These are phyloP conservation scores for Candida dajiaensis DNA, from an alignment of 805 yeast species.

Conservation along the genomic window DNA sequence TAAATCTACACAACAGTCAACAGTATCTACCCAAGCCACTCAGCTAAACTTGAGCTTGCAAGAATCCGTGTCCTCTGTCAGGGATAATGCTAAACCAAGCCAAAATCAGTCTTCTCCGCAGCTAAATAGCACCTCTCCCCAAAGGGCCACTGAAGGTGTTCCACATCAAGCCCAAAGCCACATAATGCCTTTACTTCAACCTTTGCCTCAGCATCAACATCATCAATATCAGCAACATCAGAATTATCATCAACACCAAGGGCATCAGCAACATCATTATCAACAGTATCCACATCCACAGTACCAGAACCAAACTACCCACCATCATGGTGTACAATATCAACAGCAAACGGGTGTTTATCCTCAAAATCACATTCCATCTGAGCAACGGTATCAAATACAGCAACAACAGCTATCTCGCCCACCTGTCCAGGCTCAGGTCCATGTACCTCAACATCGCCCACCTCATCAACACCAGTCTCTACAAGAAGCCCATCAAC, in stretches of 20 bases:
- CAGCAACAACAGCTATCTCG: neutral
- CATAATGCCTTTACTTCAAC: neutral
- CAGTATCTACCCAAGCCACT: neutral
- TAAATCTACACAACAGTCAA: neutral
- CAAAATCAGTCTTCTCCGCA: neutral
- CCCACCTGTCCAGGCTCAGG: too few species aligned
- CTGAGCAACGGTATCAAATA: too few species aligned
- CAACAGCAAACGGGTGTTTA: too few species aligned
- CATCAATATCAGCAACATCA: neutral
- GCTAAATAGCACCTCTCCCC: neutral
- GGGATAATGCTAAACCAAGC: neutral
- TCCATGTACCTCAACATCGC: neutral
- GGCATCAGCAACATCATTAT: neutral
- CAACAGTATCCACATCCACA: neutral
- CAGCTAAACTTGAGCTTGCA: neutral
- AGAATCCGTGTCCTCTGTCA: neutral
- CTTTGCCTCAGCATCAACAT: neutral
- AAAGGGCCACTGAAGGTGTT: neutral
- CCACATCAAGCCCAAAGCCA: neutral
- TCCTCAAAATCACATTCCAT: too few species aligned
- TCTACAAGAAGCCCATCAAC: neutral
- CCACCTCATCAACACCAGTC: neutral
- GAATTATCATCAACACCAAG: neutral
- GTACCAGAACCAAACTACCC: neutral
- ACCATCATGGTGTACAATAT: too few species aligned